Evolutionary conservation across 164 flowering plant genomes (phyloP).

Genomic region (Magnolia officinalis): DNA sequence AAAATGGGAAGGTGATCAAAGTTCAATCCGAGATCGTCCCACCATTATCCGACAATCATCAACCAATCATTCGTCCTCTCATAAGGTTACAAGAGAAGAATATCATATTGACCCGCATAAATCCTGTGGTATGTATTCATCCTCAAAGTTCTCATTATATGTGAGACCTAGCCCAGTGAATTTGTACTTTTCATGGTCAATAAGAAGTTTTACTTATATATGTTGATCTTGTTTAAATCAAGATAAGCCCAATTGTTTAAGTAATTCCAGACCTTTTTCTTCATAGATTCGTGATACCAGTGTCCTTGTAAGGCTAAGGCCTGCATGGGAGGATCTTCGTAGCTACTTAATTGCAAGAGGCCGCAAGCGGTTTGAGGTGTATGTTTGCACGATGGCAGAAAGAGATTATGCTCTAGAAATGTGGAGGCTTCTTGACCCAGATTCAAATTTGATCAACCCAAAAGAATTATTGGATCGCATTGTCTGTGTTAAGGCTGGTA

Average conservation of each 20-base stretch:
- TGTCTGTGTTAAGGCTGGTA: slow-evolving; percentile 96
- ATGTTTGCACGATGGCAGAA: slow-evolving; percentile 99
- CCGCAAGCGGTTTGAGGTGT: slow-evolving; percentile 99
- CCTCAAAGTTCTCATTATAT: neutral
- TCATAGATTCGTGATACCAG: slow-evolving; percentile 97
- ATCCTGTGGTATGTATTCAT: slow-evolving; percentile 65
- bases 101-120: slow-evolving; percentile 91
- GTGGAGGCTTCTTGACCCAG: slow-evolving; percentile 99
- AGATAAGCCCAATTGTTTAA: neutral
- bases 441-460: slow-evolving; percentile 71
- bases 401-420: slow-evolving; percentile 98
- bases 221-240: neutral
- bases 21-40: slow-evolving; percentile 79
- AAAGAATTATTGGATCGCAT: slow-evolving; percentile 76
- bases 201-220: neutral
- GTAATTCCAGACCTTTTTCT: slow-evolving; percentile 12
- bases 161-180: neutral
- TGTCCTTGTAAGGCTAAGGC: slow-evolving; percentile 98
- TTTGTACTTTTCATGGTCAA: neutral
- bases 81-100: slow-evolving; percentile 85
- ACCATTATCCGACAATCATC: slow-evolving; percentile 84
- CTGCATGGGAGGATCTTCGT: slow-evolving; percentile 99
- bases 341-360: slow-evolving; percentile 96
- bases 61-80: slow-evolving; percentile 74
- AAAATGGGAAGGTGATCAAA: slow-evolving; percentile 75